These are phyloP conservation scores for Solanum sejunctum DNA, from an alignment of 257 asterid genomes.

Conservation along the genomic window DNA sequence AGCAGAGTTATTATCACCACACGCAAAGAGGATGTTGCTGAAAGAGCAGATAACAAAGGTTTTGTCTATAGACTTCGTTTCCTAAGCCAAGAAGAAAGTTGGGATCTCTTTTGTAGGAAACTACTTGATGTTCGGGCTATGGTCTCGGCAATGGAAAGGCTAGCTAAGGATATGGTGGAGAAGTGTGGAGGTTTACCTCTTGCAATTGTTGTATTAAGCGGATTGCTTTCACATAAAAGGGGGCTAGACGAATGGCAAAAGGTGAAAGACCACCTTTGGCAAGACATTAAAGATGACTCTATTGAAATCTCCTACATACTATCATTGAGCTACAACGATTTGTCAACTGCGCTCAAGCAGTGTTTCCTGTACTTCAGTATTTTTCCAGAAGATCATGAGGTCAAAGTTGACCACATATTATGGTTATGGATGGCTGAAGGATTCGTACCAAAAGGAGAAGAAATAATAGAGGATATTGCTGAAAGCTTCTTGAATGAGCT, in stretches of 20 bases:
- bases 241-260: neutral
- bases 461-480: neutral
- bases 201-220: neutral
- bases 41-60: neutral
- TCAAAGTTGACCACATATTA: neutral
- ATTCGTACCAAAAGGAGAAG: neutral
- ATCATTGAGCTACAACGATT: neutral
- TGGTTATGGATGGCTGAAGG: neutral
- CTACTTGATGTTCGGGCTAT: neutral
- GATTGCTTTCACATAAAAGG: neutral
- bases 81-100: neutral
- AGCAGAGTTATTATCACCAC: neutral
- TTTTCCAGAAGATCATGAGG: neutral
- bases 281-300: neutral
- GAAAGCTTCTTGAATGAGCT: neutral
- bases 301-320: neutral
- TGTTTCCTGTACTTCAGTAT: neutral
- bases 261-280: neutral
- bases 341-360: neutral
- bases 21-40: neutral
- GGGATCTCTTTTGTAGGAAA: neutral
- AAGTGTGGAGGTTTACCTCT: neutral
- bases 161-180: neutral
- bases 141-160: neutral
- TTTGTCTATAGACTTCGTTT: neutral